A percentile compares a stretch with the other conserved stretches of the same genome.
phyloP scores from a whole-genome alignment of 2,329 filamentous ascomycete species.

The Talaromyces pinophilus region DNA sequence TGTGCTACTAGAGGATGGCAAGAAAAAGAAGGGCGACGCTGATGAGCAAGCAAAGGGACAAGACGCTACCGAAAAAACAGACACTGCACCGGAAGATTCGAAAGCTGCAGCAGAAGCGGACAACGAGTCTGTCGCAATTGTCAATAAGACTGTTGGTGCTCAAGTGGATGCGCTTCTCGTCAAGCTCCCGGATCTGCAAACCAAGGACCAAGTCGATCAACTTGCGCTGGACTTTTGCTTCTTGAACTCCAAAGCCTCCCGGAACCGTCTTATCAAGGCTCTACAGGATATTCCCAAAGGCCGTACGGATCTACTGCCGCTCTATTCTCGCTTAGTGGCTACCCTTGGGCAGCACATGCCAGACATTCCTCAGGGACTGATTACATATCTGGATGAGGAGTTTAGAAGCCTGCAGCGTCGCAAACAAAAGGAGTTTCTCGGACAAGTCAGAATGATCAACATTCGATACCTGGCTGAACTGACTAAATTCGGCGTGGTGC shows the following conservation, averaged over 20 bases:
- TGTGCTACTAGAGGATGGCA: constrained; percentile 88
- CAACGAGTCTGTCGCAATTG: constrained; percentile 89
- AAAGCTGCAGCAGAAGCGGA: constrained; percentile 63
- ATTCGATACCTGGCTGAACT: constrained; percentile 97
- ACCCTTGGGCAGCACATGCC: constrained; percentile 92
- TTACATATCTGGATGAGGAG: constrained; percentile 91
- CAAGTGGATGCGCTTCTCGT: constrained; percentile 90
- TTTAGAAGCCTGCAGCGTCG: constrained; percentile 94
- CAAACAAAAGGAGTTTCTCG: constrained; percentile 96
- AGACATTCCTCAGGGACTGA: constrained; percentile 88
- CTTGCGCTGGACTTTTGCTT: constrained; percentile 97
- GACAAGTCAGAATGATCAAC: constrained; percentile 88
- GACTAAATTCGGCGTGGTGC: constrained; percentile 96
- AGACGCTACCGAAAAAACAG: constrained; percentile 45
- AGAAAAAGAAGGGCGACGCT: constrained; percentile 83
- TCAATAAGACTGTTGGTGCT: constrained; percentile 95
- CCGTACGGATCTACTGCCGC: constrained; percentile 82
- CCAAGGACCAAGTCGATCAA: constrained; percentile 88
- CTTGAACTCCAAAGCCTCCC: constrained; percentile 94
- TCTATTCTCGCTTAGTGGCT: constrained; percentile 89
- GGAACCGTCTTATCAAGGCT: constrained; percentile 89
- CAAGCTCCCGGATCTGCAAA: constrained; percentile 85
- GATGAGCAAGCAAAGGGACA: constrained; percentile 72
- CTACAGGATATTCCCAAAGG: constrained; percentile 94
- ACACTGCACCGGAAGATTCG: constrained; percentile 44